These are phyloP conservation scores for Arthrinium phaeospermum DNA, from an alignment of 2,329 filamentous ascomycete genomes.

Conservation along the genomic window DNA sequence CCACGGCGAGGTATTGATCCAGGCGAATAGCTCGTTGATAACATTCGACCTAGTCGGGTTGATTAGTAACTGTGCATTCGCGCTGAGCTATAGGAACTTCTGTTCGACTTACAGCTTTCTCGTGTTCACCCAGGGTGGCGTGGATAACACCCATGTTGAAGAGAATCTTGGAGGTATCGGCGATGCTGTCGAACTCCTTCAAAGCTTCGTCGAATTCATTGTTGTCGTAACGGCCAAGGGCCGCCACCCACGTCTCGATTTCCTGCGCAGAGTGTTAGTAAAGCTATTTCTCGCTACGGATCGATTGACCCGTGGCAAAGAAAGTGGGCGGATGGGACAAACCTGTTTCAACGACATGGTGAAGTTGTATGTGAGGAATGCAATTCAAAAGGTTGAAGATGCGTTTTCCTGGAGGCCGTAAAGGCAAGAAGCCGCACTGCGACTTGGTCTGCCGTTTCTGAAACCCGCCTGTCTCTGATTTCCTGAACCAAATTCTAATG, in stretches of 20 bases:
- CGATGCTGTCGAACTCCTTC: constrained; percentile 81
- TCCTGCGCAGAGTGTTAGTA: constrained; percentile 62
- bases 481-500: constrained; percentile 8
- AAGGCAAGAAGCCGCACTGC: constrained; percentile 21
- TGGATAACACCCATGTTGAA: constrained; percentile 99
- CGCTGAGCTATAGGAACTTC: not conserved
- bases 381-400: not conserved
- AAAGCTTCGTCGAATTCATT: constrained; percentile 95
- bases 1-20: constrained; percentile 94
- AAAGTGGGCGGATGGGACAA: constrained; percentile 19
- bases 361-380: not conserved
- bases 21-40: constrained; percentile 90
- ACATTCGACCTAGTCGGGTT: constrained; percentile 75
- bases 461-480: constrained; percentile 6
- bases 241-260: constrained; percentile 98
- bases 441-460: constrained; percentile 18
- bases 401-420: not conserved
- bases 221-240: constrained; percentile 91
- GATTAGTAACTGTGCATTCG: constrained; percentile 29
- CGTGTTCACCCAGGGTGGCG: constrained; percentile 93
- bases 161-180: constrained; percentile 95
- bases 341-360: constrained; percentile 44
- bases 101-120: constrained; percentile 77
- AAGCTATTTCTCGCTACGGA: not conserved
- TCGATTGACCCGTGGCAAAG: not conserved